Evolutionary conservation across 768 basidiomycete species (phyloP).

Genomic region (Russula ochroleuca): DNA sequence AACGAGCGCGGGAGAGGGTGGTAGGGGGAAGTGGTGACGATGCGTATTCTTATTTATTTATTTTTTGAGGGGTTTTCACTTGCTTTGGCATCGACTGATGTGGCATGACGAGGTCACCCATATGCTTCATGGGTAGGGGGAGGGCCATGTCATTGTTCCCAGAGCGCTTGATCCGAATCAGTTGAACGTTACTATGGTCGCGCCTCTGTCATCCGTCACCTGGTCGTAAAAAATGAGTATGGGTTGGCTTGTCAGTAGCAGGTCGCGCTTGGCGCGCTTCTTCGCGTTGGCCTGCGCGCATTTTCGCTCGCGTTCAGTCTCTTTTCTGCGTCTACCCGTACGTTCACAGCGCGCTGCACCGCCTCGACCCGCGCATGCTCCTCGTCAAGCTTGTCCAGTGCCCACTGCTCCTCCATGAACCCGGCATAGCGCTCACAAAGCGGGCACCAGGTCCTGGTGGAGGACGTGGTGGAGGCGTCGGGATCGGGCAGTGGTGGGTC

Average conservation of each 20-base stretch:
- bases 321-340: conserved; percentile 69
- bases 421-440: conserved; percentile 81
- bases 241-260: neutral
- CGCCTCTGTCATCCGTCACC: conserved; percentile 5
- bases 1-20: neutral
- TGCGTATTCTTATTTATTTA: no score
- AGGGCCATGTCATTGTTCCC: conserved; percentile 10
- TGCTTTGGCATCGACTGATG: neutral
- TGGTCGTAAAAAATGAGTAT: neutral
- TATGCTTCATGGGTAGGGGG: neutral
- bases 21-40: neutral
- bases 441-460: conserved; percentile 62
- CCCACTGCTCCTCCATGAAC: conserved; percentile 80
- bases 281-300: conserved; percentile 50
- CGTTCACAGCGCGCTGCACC: conserved; percentile 40
- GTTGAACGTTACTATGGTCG: conserved; percentile 10
- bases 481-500: conserved; percentile 5
- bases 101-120: conserved; percentile 17
- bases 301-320: conserved; percentile 45
- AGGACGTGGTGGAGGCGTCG: conserved; percentile 24
- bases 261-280: conserved; percentile 46
- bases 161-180: conserved; percentile 15
- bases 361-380: conserved; percentile 51
- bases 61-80: neutral
- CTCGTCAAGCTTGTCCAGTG: conserved; percentile 73